Conservation (phyloP, 768 basidiomycete species). For the Mycena chlorophos region DNA sequence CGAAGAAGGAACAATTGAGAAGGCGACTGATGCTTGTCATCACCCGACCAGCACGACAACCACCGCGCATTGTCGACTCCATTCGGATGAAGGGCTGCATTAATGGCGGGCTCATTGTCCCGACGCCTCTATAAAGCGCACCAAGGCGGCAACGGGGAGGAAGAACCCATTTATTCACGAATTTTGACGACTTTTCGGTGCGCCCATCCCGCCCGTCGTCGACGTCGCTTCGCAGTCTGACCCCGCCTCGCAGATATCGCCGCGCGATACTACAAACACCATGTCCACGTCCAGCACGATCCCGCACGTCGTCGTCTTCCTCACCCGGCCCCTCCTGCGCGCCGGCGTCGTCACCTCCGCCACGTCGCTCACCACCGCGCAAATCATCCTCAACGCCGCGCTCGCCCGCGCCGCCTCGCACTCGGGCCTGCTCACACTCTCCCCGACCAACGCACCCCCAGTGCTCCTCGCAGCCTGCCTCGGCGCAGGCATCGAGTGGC, state of each 20-base stretch:
- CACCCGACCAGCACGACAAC: too few species aligned
- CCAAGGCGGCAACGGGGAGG: too few species aligned
- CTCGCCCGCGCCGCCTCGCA: not conserved
- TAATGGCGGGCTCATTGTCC: not conserved
- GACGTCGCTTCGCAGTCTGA: not conserved
- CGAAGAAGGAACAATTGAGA: too few species aligned
- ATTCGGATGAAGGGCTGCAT: not conserved
- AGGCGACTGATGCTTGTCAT: too few species aligned
- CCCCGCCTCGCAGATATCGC: not conserved
- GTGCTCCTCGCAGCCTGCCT: not conserved
- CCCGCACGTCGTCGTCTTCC: conserved; percentile 1
- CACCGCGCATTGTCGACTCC: not conserved
- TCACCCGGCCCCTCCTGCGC: not conserved
- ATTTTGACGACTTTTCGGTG: not conserved
- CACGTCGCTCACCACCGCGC: not conserved
- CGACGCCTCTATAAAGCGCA: not conserved
- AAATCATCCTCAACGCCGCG: not conserved
- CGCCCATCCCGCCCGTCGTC: not conserved
- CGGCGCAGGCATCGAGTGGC: not conserved
- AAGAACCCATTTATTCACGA: not conserved
- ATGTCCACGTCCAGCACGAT: not conserved
- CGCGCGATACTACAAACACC: not conserved
- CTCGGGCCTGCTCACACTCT: not conserved
- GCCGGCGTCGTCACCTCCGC: not conserved
- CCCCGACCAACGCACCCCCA: not conserved